Conservation (phyloP, 306 rosid genomes). For the Carpinus fangiana region DNA sequence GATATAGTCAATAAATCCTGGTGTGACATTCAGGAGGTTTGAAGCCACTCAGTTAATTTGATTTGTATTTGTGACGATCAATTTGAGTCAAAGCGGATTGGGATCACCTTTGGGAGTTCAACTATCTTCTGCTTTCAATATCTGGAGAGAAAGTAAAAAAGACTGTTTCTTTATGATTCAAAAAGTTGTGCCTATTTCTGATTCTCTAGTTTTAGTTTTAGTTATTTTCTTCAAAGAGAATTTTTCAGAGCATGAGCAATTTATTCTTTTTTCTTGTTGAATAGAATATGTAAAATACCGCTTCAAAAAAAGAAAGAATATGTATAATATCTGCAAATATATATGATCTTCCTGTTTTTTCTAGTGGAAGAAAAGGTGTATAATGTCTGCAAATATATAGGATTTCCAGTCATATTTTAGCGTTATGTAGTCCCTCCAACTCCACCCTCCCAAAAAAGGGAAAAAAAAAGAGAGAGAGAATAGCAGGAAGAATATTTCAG, state of each 20-base stretch:
- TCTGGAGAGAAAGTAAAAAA: background rate
- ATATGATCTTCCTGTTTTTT: background rate
- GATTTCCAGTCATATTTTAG: conserved; percentile 1
- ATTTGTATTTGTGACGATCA: background rate
- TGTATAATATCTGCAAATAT: background rate
- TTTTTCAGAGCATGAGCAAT: background rate
- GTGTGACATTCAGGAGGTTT: background rate
- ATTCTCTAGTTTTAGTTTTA: background rate
- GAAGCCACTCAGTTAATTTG: background rate
- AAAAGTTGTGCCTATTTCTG: background rate
- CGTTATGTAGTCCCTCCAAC: background rate
- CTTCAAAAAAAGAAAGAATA: background rate
- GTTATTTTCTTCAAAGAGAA: background rate
- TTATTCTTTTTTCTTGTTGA: background rate
- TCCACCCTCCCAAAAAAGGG: background rate
- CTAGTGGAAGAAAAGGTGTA: background rate
- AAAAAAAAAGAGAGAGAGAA: background rate
- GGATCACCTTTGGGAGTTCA: too few species aligned
- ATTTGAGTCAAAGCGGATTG: too few species aligned
- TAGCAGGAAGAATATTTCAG: background rate
- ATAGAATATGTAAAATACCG: background rate
- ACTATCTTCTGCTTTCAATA: too few species aligned
- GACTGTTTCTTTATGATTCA: background rate
- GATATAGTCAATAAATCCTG: background rate
- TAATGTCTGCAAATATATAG: background rate